Evolutionary conservation across 257 asterid species (phyloP).

Genomic region (Cinchona pubescens): DNA sequence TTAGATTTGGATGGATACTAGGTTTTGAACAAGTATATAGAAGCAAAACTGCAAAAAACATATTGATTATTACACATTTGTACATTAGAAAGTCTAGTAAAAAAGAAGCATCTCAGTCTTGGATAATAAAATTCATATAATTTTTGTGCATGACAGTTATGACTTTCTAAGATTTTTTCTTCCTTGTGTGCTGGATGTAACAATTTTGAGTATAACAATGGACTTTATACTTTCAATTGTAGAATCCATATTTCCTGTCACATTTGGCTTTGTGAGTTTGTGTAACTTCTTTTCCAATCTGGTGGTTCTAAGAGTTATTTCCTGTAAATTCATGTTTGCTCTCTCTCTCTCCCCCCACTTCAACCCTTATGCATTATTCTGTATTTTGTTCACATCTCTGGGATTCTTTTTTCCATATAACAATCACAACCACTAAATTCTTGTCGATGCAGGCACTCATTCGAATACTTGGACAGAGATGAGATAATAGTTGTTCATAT

Average conservation of each 20-base stretch:
- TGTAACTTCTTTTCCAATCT: no score
- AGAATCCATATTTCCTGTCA: no score
- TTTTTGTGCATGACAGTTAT: background rate
- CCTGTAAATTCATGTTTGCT: no score
- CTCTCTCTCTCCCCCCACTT: background rate
- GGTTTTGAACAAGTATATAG: background rate
- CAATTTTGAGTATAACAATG: background rate
- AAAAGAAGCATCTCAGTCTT: background rate
- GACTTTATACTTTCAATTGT: background rate
- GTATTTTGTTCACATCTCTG: background rate
- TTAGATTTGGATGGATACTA: background rate
- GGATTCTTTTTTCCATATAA: background rate
- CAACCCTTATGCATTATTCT: background rate
- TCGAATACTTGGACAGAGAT: constrained; percentile 76
- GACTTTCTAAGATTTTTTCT: background rate
- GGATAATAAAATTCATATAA: background rate
- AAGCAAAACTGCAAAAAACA: background rate
- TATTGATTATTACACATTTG: background rate
- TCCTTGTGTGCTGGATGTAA: background rate
- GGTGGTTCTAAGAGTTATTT: no score
- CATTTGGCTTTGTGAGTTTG: no score
- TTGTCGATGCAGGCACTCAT: constrained; percentile 60
- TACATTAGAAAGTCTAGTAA: background rate
- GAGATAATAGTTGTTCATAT: constrained; percentile 69
- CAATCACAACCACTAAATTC: constrained; percentile 5